Evolutionary conservation across 2,329 filamentous ascomycete genomes (phyloP), one percentile per base, ranked within the genome.

Genomic region (Sporothrix humicola): DNA sequence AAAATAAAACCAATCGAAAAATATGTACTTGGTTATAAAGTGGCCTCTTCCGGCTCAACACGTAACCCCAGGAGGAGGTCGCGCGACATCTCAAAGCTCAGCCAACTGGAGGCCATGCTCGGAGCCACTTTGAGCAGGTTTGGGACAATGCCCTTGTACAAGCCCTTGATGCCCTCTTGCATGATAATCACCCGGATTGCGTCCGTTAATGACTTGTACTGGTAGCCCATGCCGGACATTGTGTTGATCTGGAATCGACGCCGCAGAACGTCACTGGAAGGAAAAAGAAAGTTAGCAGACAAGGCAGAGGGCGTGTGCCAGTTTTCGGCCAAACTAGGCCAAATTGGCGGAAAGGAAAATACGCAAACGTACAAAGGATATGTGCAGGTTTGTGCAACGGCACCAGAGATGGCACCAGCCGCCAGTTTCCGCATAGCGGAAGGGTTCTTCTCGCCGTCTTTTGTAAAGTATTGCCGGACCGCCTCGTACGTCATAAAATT

Each of bases 401-500:
- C 96, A 54, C 96, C 96, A n/a, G 95, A 97, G 71, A 98, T 89
- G 15, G 96, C 96, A 73, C 96, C 96, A 3, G 96, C 95, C 42
- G 91, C 87, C 58, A 99, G 86, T 81, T 98, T 99, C 72, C 95
- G 90, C 71, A 89, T 82, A 0, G 93, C 89, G 75, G 86, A 90
- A 0, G 96, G 96, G 77, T 97, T 93, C 79, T 92, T 88, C 76
- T 97, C 91, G 61, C 96, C 96, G 70, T 97, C 93, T 1, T 91
- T 92, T 0, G 96, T 99, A 77, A 99, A 87, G 77, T 92, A 91
- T 79, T 91, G 90, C 75, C 96, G 91, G 74, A 95, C 91, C 68
- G 92, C 92, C 82, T 99, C 96, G 83, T 99, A 99, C 6, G 93
- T 94, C 94, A 98, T 98, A 82, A 99, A 99, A 82, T 99, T 99